Evolutionary conservation across 106 monocot genomes (phyloP), one percentile per base, ranked within the genome.

Genomic region (Gastrodia elata): DNA sequence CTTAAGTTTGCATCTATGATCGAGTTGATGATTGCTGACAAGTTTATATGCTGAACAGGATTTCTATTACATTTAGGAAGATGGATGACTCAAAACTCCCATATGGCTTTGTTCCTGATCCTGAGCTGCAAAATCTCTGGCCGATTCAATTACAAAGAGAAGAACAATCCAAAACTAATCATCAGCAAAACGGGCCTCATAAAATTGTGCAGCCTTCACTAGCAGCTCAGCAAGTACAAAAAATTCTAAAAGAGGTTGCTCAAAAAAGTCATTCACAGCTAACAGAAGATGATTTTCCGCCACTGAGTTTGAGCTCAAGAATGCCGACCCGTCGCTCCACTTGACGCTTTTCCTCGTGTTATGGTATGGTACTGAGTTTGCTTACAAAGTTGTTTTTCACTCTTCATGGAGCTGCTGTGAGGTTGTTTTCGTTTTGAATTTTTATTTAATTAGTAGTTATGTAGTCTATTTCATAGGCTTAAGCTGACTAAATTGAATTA

Each of bases 61-160:
- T 91, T 4, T 91, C 83, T 7, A 84, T 91, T 44, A 88, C 88
- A 10, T 91, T 91, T 6, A 71, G 91, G 65, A 88, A 86, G 68
- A 91, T 88, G 80, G 88, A 86, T 65, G 83, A 77, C 2, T 32
- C n/a, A 1, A 91, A 85, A 67, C 76, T 68, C 8, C 91, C 91
- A 0, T 75, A 57, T 33, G 22, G 38, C 14, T 84, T 80, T 30
- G 33, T 26, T 10, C 81, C 74, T 9, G 85, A 86, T 24, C 67
- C 83, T 0, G 91, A 86, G 33, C 64, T 87, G 40, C 74, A 73
- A 38, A 71, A 70, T 39, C 77, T 88, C 20, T 35, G 27, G 11
- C 80, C 88, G 1, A n/a, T 52, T 3, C 7, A 18, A 52, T 22
- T n/a, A 22, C 20, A 14, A 42, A 14, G 9, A 42, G 11, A 22